A percentile compares a stretch with the other conserved stretches of the same genome.
phyloP scores from a whole-genome alignment of 352 stramenopile genomes.

The Elongisporangium undulatum region DNA sequence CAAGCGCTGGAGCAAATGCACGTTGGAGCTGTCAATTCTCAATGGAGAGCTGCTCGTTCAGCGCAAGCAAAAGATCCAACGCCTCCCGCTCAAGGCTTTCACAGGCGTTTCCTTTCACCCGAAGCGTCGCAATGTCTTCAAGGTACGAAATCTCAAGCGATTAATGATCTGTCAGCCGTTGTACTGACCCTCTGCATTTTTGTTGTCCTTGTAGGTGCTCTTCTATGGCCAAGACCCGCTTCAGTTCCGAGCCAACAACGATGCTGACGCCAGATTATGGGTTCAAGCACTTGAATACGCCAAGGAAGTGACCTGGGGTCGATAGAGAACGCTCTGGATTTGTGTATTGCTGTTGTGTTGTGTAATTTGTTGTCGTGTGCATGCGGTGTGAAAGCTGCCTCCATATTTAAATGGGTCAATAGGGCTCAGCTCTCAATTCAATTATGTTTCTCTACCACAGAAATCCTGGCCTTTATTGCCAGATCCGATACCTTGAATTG shows the following conservation, averaged over 20 bases:
- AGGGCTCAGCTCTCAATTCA: background rate
- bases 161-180: background rate
- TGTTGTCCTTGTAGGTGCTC: slow-evolving; percentile 7
- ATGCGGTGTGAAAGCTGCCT: background rate
- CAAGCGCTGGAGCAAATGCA: slow-evolving; percentile 22
- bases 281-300: slow-evolving; percentile 25
- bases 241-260: slow-evolving; percentile 11
- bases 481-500: too few relatives aligned
- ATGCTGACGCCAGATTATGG: slow-evolving; percentile 19
- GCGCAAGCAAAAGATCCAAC: slow-evolving; percentile 11
- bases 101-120: slow-evolving; percentile 18
- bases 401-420: background rate
- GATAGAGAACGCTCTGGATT: background rate
- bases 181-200: background rate
- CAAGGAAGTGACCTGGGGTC: slow-evolving; percentile 24
- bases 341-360: background rate
- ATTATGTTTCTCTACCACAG: too few relatives aligned
- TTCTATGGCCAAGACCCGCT: slow-evolving; percentile 22
- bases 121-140: slow-evolving; percentile 15
- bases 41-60: slow-evolving; percentile 21
- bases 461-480: too few relatives aligned
- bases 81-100: slow-evolving; percentile 17
- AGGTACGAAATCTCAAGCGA: slow-evolving; percentile 5
- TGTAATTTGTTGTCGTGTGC: background rate
- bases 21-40: slow-evolving; percentile 16